Evolutionary conservation across 768 basidiomycete species (phyloP).

Genomic region (Tephrocybe rancida): DNA sequence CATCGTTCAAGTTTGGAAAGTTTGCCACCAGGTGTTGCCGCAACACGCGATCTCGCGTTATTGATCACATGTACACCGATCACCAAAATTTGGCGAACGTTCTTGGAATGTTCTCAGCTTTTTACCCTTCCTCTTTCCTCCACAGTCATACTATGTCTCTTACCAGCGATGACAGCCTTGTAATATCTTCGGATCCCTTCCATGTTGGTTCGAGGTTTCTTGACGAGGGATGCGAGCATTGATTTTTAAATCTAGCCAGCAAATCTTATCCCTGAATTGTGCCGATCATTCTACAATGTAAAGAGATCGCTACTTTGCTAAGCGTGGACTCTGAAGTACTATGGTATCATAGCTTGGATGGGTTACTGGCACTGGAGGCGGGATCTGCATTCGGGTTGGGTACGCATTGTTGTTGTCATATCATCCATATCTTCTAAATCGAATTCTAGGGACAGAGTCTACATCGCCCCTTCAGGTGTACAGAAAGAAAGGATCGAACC

Average conservation of each 20-base stretch:
- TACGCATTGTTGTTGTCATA: constrained; percentile 28
- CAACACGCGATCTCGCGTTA: constrained; percentile 18
- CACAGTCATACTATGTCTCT: constrained; percentile 21
- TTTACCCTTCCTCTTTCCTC: background rate
- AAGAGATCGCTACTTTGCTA: constrained; percentile 10
- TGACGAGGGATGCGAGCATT: background rate
- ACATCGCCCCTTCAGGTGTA: constrained; percentile 86
- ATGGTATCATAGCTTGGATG: constrained; percentile 63
- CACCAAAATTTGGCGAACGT: background rate
- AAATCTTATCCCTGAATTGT: constrained; percentile 88
- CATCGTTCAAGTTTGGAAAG: no score
- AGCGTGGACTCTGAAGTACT: constrained; percentile 5
- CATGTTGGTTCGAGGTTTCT: constrained; percentile 46
- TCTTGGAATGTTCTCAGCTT: background rate
- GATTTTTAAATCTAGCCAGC: constrained; percentile 60
- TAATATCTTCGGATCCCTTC: constrained; percentile 60
- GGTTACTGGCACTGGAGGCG: constrained; percentile 90
- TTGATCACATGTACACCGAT: constrained; percentile 13
- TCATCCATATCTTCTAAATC: background rate
- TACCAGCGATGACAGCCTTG: constrained; percentile 46
- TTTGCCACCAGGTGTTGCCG: no score
- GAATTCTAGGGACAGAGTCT: constrained; percentile 66
- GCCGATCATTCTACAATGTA: constrained; percentile 75
- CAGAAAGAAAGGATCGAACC: constrained; percentile 89
- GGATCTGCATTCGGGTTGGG: constrained; percentile 75